Conservation (phyloP, 352 stramenopile genomes). For the Phytophthora fragariae region DNA sequence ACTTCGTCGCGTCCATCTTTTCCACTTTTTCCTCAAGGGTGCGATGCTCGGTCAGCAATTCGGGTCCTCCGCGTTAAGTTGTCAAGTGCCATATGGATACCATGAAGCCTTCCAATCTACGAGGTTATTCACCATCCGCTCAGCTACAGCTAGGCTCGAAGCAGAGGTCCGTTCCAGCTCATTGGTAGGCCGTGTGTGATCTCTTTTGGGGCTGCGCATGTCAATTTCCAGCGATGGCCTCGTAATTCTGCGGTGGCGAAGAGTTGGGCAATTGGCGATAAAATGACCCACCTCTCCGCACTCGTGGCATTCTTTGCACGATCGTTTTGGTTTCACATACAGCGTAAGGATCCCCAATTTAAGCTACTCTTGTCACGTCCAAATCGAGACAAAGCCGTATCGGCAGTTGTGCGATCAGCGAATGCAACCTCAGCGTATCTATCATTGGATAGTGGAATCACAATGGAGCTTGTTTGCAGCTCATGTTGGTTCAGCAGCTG, state of each 20-base stretch:
- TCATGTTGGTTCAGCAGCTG: not conserved
- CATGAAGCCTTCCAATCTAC: not conserved
- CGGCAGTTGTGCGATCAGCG: not conserved
- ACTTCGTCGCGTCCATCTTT: no score
- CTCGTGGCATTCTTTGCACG: no score
- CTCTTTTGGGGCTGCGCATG: not conserved
- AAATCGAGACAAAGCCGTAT: not conserved
- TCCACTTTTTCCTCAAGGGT: no score
- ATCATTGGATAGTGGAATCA: not conserved
- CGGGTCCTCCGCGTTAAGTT: not conserved
- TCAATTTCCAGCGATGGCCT: no score
- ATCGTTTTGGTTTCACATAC: no score
- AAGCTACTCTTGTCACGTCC: not conserved
- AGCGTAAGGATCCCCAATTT: no score
- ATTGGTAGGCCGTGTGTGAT: not conserved
- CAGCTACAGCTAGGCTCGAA: not conserved
- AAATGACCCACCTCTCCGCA: no score
- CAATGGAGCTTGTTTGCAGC: not conserved
- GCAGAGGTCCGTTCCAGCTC: no score
- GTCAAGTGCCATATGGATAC: no score
- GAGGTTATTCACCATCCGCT: not conserved
- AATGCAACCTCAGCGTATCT: not conserved
- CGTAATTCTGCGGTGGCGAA: no score
- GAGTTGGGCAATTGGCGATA: no score
- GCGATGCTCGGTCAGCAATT: not conserved